Evolutionary conservation across 2,329 filamentous ascomycete species (phyloP).

Genomic region (Rachicladosporium sp.): DNA sequence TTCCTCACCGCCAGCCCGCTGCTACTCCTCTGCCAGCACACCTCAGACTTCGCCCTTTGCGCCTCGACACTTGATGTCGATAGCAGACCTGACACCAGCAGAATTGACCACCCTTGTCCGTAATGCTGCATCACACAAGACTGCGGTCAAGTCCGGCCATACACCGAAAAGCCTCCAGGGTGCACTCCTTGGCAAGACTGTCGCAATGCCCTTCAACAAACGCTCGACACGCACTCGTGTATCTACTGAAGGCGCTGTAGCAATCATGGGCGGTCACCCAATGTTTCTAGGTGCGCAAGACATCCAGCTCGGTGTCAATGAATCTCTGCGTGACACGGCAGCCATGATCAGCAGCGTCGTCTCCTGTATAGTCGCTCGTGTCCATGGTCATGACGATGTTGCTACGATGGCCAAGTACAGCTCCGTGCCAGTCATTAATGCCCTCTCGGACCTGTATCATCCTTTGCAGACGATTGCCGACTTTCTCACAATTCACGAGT

Average conservation of each 20-base stretch:
- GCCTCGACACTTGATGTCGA: constrained; percentile 82
- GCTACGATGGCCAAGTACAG: constrained; percentile 36
- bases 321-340: constrained; percentile 85
- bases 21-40: constrained; percentile 18
- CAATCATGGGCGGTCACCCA: constrained; percentile 78
- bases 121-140: constrained; percentile 69
- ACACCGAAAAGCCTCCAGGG: constrained; percentile 47
- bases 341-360: constrained; percentile 74
- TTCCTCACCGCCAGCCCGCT: constrained; percentile 11
- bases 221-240: constrained; percentile 86
- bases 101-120: constrained; percentile 74
- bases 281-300: constrained; percentile 96
- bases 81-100: constrained; percentile 65
- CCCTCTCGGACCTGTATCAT: constrained; percentile 78
- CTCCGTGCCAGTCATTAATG: constrained; percentile 39
- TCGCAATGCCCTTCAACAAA: constrained; percentile 97
- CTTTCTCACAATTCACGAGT: constrained; percentile 78
- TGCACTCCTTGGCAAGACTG: constrained; percentile 60
- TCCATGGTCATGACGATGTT: constrained; percentile 41
- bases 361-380: constrained; percentile 37
- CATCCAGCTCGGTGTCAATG: constrained; percentile 93
- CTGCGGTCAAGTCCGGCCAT: constrained; percentile 55
- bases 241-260: constrained; percentile 81
- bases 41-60: constrained; percentile 42
- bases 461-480: constrained; percentile 91